phyloP scores from a whole-genome alignment of 1,284 basidiomycete genomes.

The Rhodotorula sp. region DNA sequence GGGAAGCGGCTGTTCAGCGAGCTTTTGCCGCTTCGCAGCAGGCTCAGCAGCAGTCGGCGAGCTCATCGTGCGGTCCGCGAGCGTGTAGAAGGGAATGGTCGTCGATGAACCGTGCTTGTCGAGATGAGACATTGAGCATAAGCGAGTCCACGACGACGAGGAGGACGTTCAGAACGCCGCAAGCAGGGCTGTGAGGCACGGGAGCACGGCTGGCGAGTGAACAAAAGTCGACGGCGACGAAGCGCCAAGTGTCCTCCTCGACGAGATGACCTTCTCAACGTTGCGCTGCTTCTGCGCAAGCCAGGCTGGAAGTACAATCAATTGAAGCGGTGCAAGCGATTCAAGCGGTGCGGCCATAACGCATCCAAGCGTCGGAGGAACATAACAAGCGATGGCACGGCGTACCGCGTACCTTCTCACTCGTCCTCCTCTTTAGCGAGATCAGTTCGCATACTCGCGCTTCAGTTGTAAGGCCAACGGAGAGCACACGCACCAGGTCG shows the following conservation, averaged over 20 bases:
- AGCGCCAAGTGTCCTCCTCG: no score
- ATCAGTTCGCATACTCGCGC: no score
- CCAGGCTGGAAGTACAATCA: no score
- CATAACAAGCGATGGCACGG: neutral
- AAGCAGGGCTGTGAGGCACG: no score
- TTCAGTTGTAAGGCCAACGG: no score
- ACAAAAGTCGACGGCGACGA: no score
- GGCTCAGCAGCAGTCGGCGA: slow-evolving; percentile 7
- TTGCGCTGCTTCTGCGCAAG: neutral
- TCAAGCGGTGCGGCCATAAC: neutral
- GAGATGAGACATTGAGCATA: no score
- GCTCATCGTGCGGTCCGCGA: neutral
- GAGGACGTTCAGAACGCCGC: no score
- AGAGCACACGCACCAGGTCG: neutral
- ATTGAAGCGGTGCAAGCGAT: neutral
- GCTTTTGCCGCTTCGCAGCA: slow-evolving; percentile 27
- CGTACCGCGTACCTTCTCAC: neutral
- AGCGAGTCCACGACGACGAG: no score
- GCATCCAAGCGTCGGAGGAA: neutral
- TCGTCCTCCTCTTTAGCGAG: neutral
- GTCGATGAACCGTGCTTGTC: neutral
- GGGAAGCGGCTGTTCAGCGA: slow-evolving; percentile 1
- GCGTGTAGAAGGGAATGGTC: neutral
- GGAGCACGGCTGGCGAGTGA: no score
- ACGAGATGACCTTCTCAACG: neutral